Evolutionary conservation across 768 basidiomycete genomes (phyloP).

Genomic region (Termitomyces sp.): DNA sequence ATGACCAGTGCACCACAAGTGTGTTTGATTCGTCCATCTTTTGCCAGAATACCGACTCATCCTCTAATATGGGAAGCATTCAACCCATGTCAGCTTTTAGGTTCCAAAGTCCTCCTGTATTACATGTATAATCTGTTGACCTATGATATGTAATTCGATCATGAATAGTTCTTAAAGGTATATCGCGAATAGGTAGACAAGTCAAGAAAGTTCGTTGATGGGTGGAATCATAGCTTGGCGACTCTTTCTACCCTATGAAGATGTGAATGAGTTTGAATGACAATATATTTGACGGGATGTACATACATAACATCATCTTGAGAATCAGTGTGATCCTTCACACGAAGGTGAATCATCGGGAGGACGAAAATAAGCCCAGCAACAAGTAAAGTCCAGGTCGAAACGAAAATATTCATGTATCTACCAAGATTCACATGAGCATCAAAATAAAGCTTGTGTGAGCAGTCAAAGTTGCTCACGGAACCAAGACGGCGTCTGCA

Average conservation of each 20-base stretch:
- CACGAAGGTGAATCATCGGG: constrained; percentile 69
- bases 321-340: constrained; percentile 50
- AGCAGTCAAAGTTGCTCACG: constrained; percentile 39
- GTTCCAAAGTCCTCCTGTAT: not conserved
- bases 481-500: constrained; percentile 52
- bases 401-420: constrained; percentile 69
- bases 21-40: too few species aligned
- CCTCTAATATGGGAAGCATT: not conserved
- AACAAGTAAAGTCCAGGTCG: constrained; percentile 65
- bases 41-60: too few species aligned
- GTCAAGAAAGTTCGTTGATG: not conserved
- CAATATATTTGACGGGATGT: constrained; percentile 9
- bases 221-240: not conserved
- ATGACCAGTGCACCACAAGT: too few species aligned
- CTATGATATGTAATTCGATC: not conserved
- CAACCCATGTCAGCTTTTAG: not conserved
- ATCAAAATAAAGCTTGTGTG: not conserved
- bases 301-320: constrained; percentile 50
- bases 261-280: not conserved
- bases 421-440: constrained; percentile 16
- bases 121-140: not conserved
- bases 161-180: not conserved
- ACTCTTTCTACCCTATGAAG: not conserved
- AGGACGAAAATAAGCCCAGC: constrained; percentile 59
- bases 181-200: not conserved